Evolutionary conservation across 257 asterid genomes (phyloP).

Genomic region (Fraxinus americana): DNA sequence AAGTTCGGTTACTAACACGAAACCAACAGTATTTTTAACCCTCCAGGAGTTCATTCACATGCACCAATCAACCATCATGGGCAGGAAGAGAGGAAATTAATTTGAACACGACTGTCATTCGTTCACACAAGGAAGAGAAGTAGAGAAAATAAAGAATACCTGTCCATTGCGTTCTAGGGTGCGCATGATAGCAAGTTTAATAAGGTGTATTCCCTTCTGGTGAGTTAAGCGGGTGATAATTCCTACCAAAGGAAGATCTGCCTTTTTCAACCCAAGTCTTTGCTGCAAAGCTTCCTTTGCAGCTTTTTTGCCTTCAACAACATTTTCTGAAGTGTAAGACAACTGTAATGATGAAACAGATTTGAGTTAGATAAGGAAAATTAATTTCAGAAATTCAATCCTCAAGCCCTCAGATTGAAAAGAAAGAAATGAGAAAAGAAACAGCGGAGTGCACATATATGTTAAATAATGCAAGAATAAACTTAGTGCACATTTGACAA

Average conservation of each 20-base stretch:
- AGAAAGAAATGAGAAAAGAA: background rate
- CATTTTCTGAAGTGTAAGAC: constrained; percentile 84
- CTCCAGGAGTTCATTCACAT: too few species aligned
- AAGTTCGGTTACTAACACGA: background rate
- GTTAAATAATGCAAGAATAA: background rate
- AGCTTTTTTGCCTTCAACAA: constrained; percentile 88
- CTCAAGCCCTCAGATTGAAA: constrained; percentile 4
- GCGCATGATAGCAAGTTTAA: constrained; percentile 95
- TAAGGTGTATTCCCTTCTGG: constrained; percentile 98
- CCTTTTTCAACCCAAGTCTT: constrained; percentile 70
- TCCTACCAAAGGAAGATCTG: constrained; percentile 85
- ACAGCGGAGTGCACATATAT: background rate
- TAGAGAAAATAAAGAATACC: constrained; percentile 43
- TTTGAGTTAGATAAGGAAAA: constrained; percentile 32
- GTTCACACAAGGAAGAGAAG: constrained; percentile 10
- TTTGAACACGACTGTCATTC: background rate
- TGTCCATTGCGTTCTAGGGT: constrained; percentile 91
- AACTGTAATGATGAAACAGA: constrained; percentile 49
- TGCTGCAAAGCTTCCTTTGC: constrained; percentile 95
- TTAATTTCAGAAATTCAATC: constrained; percentile 1
- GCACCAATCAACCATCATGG: too few species aligned
- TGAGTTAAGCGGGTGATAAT: constrained; percentile 94
- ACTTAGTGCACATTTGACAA: background rate
- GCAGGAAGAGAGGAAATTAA: background rate
- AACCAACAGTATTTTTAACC: background rate